Base-by-base conservation (phyloP, 164 flowering plant genomes). In the Piper betle region DNA sequence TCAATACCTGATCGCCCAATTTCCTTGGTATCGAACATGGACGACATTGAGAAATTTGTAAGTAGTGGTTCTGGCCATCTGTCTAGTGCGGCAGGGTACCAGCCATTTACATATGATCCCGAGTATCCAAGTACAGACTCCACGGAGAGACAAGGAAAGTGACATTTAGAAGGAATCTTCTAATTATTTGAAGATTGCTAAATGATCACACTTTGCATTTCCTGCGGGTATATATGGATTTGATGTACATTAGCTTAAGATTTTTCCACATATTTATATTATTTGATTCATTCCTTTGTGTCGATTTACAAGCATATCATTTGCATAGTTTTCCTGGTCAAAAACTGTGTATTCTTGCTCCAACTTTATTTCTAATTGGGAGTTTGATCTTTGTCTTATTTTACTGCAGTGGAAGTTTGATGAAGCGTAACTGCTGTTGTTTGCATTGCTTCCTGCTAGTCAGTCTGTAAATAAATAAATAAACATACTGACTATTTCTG, bases 1-100 rank as follows among this genome's bases (percentile, higher is more conserved):
- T 56, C 80, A 6, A 81, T 91, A 60, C 90, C 90, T 0, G 94
- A 86, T 39, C 69, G 97, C 5, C 87, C 89, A 13, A 75, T 84
- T 62, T 63, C 97, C 40, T 62, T 87, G 25, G 68, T 75, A 61
- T 73, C 92, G 4, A 69, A 68, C 41, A 69, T 79, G 4, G 76
- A 71, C 39, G 90, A 81, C 52, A 90, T 85, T 53, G 88, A 85
- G 75, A 79, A 72, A 65, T 85, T 88, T 1, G 67, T 73, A 4
- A 80, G 84, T 66, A 81, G 79, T 62, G 85, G 82, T 40, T 82
- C 91, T 0, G 84, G 84, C 56, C 62, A 71, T 55, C 69, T 83
- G 52, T 81, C 83, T 25, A 80, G 79, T 62, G 60, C 79, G 62
- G 52, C 66, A 53, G 91, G 91, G 25, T 89, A 78, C 67, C 89